Percentiles rank a stretch among this genome's conserved stretches.
Evolutionary conservation across 1,284 basidiomycete genomes (phyloP).

Genomic region (Ustilago loliicola): DNA sequence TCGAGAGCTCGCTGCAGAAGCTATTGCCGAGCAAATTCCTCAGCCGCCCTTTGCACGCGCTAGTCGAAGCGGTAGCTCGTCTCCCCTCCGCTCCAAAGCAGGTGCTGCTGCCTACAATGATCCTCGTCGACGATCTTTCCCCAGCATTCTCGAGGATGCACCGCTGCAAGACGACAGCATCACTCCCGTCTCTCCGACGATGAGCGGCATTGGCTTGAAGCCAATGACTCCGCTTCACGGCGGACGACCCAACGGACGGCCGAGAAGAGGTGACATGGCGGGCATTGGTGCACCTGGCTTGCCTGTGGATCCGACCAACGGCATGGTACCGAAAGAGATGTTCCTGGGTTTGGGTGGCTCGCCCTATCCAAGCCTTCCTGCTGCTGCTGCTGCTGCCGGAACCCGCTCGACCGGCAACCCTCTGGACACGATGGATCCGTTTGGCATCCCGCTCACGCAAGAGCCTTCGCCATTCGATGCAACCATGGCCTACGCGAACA

Average conservation of each 20-base stretch:
- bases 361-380: slow-evolving; percentile 52
- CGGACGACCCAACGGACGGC: slow-evolving; percentile 9
- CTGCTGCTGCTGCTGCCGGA: slow-evolving; percentile 8
- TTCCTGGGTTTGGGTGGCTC: slow-evolving; percentile 58
- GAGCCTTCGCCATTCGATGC: slow-evolving; percentile 52
- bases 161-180: slow-evolving; percentile 39
- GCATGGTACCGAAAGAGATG: slow-evolving; percentile 52
- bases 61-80: slow-evolving; percentile 48
- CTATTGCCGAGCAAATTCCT: slow-evolving; percentile 45
- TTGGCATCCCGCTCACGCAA: slow-evolving; percentile 53
- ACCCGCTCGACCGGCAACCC: neutral
- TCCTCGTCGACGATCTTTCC: slow-evolving; percentile 49
- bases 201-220: slow-evolving; percentile 20
- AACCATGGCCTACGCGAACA: slow-evolving; percentile 51
- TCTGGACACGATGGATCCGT: slow-evolving; percentile 45
- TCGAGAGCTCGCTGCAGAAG: slow-evolving; percentile 60
- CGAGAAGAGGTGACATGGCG: neutral
- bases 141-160: slow-evolving; percentile 47
- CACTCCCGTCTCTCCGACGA: slow-evolving; percentile 2
- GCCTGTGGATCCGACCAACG: slow-evolving; percentile 27
- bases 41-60: slow-evolving; percentile 45
- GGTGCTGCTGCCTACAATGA: slow-evolving; percentile 29
- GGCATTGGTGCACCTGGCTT: neutral
- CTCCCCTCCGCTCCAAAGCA: slow-evolving; percentile 41
- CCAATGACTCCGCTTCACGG: slow-evolving; percentile 37